Percentiles rank a stretch among this genome's conserved stretches.
Evolutionary conservation across 805 yeast species (phyloP).

Genomic region (Hanseniaspora clermontiae): DNA sequence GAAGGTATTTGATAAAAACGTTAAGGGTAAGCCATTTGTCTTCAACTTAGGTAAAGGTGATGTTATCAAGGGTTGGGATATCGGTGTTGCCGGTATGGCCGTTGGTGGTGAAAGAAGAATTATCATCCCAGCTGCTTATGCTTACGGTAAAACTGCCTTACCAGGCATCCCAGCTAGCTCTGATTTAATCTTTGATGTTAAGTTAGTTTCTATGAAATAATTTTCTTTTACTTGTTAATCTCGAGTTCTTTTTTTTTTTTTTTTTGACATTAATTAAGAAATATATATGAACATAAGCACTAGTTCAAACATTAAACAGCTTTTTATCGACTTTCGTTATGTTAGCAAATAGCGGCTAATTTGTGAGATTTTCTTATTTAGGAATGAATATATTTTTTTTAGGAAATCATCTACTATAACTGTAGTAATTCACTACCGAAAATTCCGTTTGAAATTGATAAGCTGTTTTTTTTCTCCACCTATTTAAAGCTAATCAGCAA

Average conservation of each 20-base stretch:
- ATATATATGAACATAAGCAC: too few species aligned
- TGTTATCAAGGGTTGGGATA: constrained; percentile 97
- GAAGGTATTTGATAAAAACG: constrained; percentile 83
- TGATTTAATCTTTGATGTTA: constrained; percentile 90
- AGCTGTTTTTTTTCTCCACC: too few species aligned
- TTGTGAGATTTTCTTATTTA: too few species aligned
- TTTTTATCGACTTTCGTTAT: too few species aligned
- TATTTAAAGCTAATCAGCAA: too few species aligned
- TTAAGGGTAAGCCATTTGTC: constrained; percentile 88
- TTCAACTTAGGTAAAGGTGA: constrained; percentile 93
- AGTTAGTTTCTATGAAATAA: constrained; percentile 79
- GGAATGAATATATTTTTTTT: too few species aligned
- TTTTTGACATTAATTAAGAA: not conserved
- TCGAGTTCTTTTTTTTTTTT: not conserved
- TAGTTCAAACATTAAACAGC: too few species aligned
- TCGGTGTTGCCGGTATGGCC: constrained; percentile 97
- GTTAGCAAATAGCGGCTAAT: too few species aligned
- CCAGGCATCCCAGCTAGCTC: constrained; percentile 98
- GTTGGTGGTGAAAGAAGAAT: constrained; percentile 99
- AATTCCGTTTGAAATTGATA: too few species aligned
- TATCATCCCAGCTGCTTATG: constrained; percentile 88
- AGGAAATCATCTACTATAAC: too few species aligned
- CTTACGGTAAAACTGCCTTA: constrained; percentile 83
- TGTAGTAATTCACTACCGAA: too few species aligned
- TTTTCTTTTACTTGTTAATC: not conserved